A percentile compares a stretch with the other conserved stretches of the same genome.
These are phyloP conservation scores for Suhomyces kilbournensis DNA, from an alignment of 805 yeast genomes.

Conservation along the genomic window DNA sequence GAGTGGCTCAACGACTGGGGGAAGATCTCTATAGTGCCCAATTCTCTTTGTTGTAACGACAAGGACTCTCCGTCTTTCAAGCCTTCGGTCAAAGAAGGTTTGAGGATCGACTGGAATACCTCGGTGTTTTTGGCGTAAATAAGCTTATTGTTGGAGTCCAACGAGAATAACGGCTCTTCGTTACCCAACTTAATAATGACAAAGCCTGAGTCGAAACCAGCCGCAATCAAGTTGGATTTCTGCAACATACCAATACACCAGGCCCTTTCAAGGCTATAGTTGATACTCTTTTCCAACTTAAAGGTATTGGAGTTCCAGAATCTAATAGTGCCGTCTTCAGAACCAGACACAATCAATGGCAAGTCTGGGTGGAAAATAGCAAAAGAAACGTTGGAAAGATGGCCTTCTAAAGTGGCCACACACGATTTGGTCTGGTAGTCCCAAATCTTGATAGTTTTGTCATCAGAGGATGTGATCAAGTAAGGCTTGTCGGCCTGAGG, in stretches of 20 bases:
- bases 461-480: conserved; percentile 87
- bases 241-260: conserved; percentile 88
- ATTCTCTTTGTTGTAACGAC: conserved; percentile 77
- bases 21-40: conserved; percentile 91
- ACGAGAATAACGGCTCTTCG: conserved; percentile 89
- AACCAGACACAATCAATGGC: conserved; percentile 91
- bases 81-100: conserved; percentile 57
- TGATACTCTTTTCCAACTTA: conserved; percentile 86
- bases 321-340: conserved; percentile 92
- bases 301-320: conserved; percentile 95
- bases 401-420: conserved; percentile 93
- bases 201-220: conserved; percentile 94
- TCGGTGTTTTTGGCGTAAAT: conserved; percentile 91
- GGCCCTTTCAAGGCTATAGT: conserved; percentile 89
- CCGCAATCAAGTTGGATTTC: conserved; percentile 71
- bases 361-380: conserved; percentile 98
- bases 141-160: conserved; percentile 90
- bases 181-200: conserved; percentile 87
- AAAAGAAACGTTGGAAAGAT: conserved; percentile 89
- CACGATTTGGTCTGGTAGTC: conserved; percentile 96
- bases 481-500: conserved; percentile 98
- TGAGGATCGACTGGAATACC: conserved; percentile 78
- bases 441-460: conserved; percentile 85
- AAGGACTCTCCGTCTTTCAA: conserved; percentile 78
- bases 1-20: conserved; percentile 87